Evolutionary conservation across 2,329 filamentous ascomycete species (phyloP), one percentile per base, ranked within the genome.

Genomic region (Westerdykella sp.): DNA sequence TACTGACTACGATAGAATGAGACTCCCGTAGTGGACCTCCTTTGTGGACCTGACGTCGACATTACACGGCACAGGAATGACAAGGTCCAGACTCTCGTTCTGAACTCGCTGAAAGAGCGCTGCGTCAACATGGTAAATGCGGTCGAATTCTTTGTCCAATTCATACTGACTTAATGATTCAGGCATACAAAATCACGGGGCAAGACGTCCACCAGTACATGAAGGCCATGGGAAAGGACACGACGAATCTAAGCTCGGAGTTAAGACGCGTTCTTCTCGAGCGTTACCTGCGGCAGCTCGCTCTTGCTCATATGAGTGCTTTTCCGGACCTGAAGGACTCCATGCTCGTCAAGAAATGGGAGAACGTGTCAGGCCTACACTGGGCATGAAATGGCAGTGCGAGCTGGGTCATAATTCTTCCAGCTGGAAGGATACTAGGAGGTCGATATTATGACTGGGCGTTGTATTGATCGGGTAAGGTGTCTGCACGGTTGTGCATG

Each of bases 261-360:
- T 18, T 35, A 13, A 14, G 32, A 35, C 49, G 49, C 14, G 41
- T 37, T 18, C 6, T 23, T 2, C 14, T 56, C 1, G 54, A 60
- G 34, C 42, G 37, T 3, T 1, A 41, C 0, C 23, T 57, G 6
- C 56, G 55, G 11, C 25, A 28, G 5, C 6, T 54, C 12, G 51
- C 44, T 1, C 50, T 57, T 21, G 31, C 6, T 1, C 36, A 56
- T n/a, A 46, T 32, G 14, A 37, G 46, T 1, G 50, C 41, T 7
- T 58, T 60, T n/a, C 37, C 44, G 1, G 56, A 55, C 5, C 35
- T 60, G 5, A 50, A 43, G 12, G 18, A 18, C 5, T 45, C 50
- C 1, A 10, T 18, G 4, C 36, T 59, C 4, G 52, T 57, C 1
- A 50, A 34, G 23, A 34, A 13, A 0, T 60, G 56, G 56, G 50